Evolutionary conservation across 768 basidiomycete genomes (phyloP).

Genomic region (Imleria badia): DNA sequence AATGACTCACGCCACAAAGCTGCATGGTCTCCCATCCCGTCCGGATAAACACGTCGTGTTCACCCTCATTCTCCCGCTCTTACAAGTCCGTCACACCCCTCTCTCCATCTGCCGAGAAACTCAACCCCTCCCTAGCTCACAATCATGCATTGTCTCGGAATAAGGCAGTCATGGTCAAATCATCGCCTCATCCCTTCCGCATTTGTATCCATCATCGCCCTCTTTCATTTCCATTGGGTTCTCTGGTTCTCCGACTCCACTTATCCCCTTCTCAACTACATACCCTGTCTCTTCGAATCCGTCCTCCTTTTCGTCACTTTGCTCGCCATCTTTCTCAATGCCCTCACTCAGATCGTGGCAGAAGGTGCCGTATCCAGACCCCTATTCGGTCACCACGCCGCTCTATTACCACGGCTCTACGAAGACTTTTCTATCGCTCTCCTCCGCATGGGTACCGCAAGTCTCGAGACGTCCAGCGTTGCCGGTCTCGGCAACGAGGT

Average conservation of each 20-base stretch:
- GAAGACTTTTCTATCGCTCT: constrained; percentile 75
- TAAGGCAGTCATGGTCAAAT: constrained; percentile 59
- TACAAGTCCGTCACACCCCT: constrained; percentile 51
- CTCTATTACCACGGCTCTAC: constrained; percentile 52
- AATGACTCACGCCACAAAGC: constrained; percentile 47
- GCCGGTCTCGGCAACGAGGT: constrained; percentile 77
- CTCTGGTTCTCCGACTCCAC: constrained; percentile 45
- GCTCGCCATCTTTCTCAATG: constrained; percentile 60
- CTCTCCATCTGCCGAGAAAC: not conserved
- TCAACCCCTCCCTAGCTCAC: constrained; percentile 43
- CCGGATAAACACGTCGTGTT: constrained; percentile 75
- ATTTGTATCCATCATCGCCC: constrained; percentile 55
- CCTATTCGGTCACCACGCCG: constrained; percentile 50
- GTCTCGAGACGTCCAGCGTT: constrained; percentile 70
- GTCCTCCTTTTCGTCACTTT: constrained; percentile 54
- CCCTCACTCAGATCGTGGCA: constrained; percentile 62
- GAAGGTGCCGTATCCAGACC: constrained; percentile 58
- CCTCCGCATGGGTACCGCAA: constrained; percentile 70
- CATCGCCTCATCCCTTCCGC: constrained; percentile 72
- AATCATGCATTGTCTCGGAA: constrained; percentile 64
- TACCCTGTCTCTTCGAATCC: constrained; percentile 73
- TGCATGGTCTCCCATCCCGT: constrained; percentile 49
- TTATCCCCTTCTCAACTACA: constrained; percentile 73
- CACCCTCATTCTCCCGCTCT: constrained; percentile 67
- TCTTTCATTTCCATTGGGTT: constrained; percentile 68